Conservation (phyloP, 2,329 filamentous ascomycete species). For the Endoconidiophora polonica region DNA sequence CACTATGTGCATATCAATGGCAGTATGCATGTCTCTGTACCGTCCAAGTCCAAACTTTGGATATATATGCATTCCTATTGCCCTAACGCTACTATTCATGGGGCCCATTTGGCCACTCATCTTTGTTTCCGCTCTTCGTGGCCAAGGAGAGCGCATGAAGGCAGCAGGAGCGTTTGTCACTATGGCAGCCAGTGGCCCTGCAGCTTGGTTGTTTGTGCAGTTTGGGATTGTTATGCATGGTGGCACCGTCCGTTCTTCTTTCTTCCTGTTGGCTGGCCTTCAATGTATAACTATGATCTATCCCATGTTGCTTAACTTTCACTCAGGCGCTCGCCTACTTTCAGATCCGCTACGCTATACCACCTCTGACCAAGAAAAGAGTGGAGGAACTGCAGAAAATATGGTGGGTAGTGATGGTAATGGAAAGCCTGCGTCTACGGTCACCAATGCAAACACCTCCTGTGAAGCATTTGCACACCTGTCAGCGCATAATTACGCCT, state of each 20-base stretch:
- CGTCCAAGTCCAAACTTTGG: conserved; percentile 27
- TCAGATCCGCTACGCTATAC: conserved; percentile 20
- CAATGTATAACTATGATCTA: conserved; percentile 31
- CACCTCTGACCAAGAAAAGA: background rate
- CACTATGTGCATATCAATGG: conserved; percentile 24
- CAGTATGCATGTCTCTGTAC: conserved; percentile 23
- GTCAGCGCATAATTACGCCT: background rate
- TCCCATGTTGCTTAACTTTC: conserved; percentile 30
- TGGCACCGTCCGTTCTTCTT: conserved; percentile 46
- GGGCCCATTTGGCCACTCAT: conserved; percentile 71
- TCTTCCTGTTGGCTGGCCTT: conserved; percentile 42
- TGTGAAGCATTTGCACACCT: background rate
- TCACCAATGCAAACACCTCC: background rate
- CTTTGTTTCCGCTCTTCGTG: conserved; percentile 62
- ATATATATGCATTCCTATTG: conserved; percentile 40
- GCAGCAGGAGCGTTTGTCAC: conserved; percentile 62
- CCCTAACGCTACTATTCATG: conserved; percentile 64
- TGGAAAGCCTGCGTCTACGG: background rate
- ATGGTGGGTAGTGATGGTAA: background rate
- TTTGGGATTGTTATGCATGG: conserved; percentile 46
- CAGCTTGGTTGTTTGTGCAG: conserved; percentile 57
- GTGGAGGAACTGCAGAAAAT: background rate
- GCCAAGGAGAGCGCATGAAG: conserved; percentile 67
- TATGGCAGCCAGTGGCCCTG: conserved; percentile 56
- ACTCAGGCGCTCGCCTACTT: conserved; percentile 29